Base-by-base conservation (phyloP, 2,329 filamentous ascomycete species). In the Colletotrichum tamarilloi region DNA sequence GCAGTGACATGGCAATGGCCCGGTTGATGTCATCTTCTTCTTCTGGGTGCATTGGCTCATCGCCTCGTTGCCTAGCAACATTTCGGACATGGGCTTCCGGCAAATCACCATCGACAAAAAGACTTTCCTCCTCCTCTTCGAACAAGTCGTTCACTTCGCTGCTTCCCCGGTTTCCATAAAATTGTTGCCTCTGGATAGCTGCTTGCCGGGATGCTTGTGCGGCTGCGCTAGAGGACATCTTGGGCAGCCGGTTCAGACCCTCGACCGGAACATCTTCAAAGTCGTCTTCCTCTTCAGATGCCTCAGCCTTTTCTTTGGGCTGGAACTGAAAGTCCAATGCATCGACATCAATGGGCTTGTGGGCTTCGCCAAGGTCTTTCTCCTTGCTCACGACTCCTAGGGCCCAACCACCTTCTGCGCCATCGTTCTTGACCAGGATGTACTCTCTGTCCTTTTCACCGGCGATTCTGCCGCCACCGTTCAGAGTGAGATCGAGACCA, bases 241-340 rank as follows among this genome's bases (percentile, higher is more conserved):
- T 96, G 0, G 95, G 95, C 19, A 98, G 83, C 63, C 95, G 88
- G 77, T 98, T 98, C 14, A 98, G 79, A 0, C 95, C 95, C 80
- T 97, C 94, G 60, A 98, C 95, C 0, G 95, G 95, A 4, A 98
- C 93, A 81, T 98, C 95, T 80, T 98, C 95, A 77, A 98, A 98
- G 11, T 94, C 94, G 0, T 94, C 92, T 5, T 93, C 93, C 63
- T 49, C 42, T 49, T 91, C 90, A 9, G 66, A 73, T 9, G 89
- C 89, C 2, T 89, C 88, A 1, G 92, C 90, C 4, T 91, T 86
- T 2, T 89, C 85, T 73, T 89, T 87, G 1, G 87, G 85, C 63
- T 90, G 87, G 30, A 90, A 88, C 49, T 87, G 86, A 38, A 91
- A 85, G 68, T 87, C 86, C 77, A 89, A 87, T 67, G 85, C 90